These are phyloP conservation scores for Zangia roseola DNA, from an alignment of 768 basidiomycete genomes.

Conservation along the genomic window DNA sequence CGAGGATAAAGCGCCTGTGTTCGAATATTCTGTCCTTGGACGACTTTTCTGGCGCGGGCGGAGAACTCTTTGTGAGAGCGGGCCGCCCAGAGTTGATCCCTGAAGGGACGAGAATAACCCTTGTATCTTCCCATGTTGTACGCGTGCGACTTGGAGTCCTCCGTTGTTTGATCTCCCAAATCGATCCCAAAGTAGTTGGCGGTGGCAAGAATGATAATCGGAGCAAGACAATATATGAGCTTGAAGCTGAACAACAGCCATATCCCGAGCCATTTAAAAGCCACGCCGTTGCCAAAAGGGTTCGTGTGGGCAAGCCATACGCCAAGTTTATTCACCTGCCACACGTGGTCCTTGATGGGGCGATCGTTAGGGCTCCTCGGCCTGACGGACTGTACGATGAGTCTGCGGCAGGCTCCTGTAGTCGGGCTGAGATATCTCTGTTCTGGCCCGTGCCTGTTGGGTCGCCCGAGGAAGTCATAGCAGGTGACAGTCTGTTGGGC, in stretches of 20 bases:
- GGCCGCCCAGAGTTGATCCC: too few relatives aligned
- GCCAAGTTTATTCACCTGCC: conserved; percentile 8
- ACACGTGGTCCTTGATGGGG: conserved; percentile 1
- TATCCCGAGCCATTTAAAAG: conserved; percentile 7
- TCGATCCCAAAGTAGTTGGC: too few relatives aligned
- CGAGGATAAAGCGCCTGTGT: conserved; percentile 14
- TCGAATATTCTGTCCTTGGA: background rate
- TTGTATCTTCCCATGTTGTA: too few relatives aligned
- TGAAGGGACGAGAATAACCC: too few relatives aligned
- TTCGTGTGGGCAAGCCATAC: conserved; percentile 10
- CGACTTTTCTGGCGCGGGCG: background rate
- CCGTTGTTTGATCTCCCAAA: too few relatives aligned
- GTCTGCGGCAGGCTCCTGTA: conserved; percentile 13
- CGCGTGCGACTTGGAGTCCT: too few relatives aligned
- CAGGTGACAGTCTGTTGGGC: conserved; percentile 2
- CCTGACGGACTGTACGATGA: conserved; percentile 10
- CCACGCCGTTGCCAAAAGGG: background rate
- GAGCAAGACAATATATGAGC: too few relatives aligned
- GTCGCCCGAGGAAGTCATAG: background rate
- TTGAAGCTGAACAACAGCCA: conserved; percentile 20
- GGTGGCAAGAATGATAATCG: too few relatives aligned
- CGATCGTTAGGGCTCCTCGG: conserved; percentile 1
- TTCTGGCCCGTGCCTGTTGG: conserved; percentile 7
- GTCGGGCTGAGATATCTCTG: conserved; percentile 18
- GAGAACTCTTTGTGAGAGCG: conserved; percentile 19